Conservation (phyloP, 495 filamentous ascomycete genomes). For the Xylaria scruposa region DNA sequence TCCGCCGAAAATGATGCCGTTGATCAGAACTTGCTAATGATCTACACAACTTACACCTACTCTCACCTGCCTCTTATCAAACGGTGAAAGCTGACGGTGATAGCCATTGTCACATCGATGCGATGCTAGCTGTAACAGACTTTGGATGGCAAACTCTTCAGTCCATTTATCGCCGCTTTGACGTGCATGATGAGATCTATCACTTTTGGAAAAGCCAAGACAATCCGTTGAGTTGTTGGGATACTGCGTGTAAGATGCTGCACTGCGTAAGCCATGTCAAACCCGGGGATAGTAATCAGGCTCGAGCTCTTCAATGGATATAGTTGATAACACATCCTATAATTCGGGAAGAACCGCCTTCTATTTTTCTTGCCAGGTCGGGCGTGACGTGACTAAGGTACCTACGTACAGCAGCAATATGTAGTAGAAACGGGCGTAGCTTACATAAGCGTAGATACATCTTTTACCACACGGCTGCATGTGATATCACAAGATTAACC, state of each 20-base stretch:
- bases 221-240: background rate
- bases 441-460: conserved; percentile 6
- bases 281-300: conserved; percentile 10
- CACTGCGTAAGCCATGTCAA: conserved; percentile 6
- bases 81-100: background rate
- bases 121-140: background rate
- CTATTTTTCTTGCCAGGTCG: background rate
- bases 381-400: background rate
- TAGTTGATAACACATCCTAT: conserved; percentile 8
- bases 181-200: background rate
- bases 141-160: background rate
- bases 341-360: conserved; percentile 14
- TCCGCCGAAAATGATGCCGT: background rate
- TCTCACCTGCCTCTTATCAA: background rate
- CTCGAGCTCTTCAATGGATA: background rate
- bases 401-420: background rate
- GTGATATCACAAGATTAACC: background rate
- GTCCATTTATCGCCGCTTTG: conserved; percentile 15
- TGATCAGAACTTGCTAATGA: background rate
- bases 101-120: background rate
- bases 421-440: background rate
- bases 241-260: conserved; percentile 7
- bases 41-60: background rate
- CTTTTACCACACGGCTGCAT: background rate
- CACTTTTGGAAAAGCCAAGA: background rate